Conservation (phyloP, 169 alveolate genomes). For the Plasmodium malariae region DNA sequence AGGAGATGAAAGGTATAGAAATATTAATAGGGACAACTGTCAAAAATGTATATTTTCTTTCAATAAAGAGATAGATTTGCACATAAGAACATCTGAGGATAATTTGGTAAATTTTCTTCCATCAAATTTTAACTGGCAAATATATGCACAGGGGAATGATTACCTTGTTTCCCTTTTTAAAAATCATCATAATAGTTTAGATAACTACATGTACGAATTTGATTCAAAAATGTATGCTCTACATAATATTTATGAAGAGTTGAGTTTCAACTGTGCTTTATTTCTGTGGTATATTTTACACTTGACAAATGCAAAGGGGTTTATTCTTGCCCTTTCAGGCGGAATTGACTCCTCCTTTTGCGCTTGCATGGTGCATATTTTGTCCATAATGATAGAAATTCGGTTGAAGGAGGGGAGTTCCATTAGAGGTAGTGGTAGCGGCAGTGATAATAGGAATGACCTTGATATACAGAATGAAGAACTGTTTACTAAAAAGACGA, state of each 20-base stretch:
- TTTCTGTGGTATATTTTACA: slow-evolving; percentile 71
- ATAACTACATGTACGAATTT: slow-evolving; percentile 18
- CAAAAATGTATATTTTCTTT: slow-evolving; percentile 13
- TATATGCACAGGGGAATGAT: slow-evolving; percentile 20
- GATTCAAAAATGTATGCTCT: background rate
- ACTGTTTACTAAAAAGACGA: slow-evolving; percentile 18
- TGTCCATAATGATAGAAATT: slow-evolving; percentile 60
- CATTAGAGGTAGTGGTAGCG: too few species aligned
- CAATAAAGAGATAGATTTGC: slow-evolving; percentile 27
- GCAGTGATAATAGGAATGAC: background rate
- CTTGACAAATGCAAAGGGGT: slow-evolving; percentile 68
- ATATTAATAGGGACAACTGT: background rate
- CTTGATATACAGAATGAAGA: background rate
- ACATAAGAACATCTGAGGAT: slow-evolving; percentile 23
- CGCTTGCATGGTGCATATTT: slow-evolving; percentile 67
- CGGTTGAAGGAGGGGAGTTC: background rate
- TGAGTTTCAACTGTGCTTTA: slow-evolving; percentile 57
- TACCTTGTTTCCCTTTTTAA: background rate
- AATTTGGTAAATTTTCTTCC: slow-evolving; percentile 20
- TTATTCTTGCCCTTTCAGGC: slow-evolving; percentile 70
- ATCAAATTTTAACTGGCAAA: slow-evolving; percentile 12
- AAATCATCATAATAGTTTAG: slow-evolving; percentile 16
- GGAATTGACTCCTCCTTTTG: slow-evolving; percentile 69
- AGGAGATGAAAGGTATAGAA: background rate
- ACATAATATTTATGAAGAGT: slow-evolving; percentile 71